Evolutionary conservation across 306 rosid genomes (phyloP), one percentile per base, ranked within the genome.

Genomic region (Fragaria nilgerrensis): DNA sequence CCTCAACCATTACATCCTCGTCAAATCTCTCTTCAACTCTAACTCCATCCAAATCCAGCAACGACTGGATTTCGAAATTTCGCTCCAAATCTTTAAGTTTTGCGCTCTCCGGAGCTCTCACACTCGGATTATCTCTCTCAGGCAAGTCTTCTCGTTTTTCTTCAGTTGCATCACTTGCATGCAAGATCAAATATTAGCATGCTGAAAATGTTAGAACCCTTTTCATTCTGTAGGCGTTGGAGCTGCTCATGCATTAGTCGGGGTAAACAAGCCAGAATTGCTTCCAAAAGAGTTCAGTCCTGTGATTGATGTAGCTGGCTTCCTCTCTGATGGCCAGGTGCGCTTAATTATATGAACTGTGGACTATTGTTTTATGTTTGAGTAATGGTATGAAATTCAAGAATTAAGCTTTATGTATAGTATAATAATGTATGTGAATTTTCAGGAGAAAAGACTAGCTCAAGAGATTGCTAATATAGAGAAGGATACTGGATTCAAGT

Each of bases 241-340:
- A 77, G 36, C 76, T 32, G 91, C 90, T 0, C 93, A 89, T 45
- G 98, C 98, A 23, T 90, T 88, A 84, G 87, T 84, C 61, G 97
- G 97, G 15, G 97, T 92, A 25, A 92, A 92, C 86, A 92, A 95
- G 78, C 98, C 98, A 9, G 93, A 92, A 81, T 77, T 95, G 89
- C 97, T 95, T 72, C 98, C 98, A 16, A 87, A 87, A 79, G 91
- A 88, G 59, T 92, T 90, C 65, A 92, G 66, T 34, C 80, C 97
- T 10, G 97, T 95, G 82, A 86, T 95, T 84, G 98, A 95, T 82
- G 98, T 92, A n/a, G 98, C 97, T 0, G 97, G 98, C 8, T 95
- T 92, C 85, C 97, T 95, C 78, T 90, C 98, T 16, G 97, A 90
- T 75, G 98, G 98, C 62, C 98, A 92, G 92, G 98, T 92, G 16